Conservation (phyloP, 306 rosid species). For the Vigna radiata region DNA sequence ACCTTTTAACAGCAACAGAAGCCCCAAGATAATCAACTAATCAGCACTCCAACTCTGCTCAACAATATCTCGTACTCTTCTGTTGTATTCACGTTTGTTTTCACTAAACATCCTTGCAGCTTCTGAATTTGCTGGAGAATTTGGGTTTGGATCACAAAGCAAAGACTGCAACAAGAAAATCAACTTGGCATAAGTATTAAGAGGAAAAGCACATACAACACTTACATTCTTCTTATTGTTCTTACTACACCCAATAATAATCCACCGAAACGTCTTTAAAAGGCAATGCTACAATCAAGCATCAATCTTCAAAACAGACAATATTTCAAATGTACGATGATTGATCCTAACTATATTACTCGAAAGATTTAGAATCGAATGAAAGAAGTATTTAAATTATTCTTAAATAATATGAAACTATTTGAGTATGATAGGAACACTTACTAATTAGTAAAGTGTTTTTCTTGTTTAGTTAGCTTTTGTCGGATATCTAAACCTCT, state of each 20-base stretch:
- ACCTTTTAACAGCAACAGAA: slow-evolving; percentile 43
- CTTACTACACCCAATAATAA: too few relatives aligned
- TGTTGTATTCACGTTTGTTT: slow-evolving; percentile 81
- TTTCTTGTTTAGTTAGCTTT: too few relatives aligned
- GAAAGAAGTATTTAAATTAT: too few relatives aligned
- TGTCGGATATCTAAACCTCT: too few relatives aligned
- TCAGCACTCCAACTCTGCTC: slow-evolving; percentile 96
- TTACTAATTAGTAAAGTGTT: neutral
- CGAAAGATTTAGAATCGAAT: too few relatives aligned
- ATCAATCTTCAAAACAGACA: too few relatives aligned
- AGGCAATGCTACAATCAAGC: too few relatives aligned
- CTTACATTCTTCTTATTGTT: neutral
- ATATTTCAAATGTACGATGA: too few relatives aligned
- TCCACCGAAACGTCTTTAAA: too few relatives aligned
- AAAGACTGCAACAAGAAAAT: slow-evolving; percentile 57
- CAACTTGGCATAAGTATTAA: too few relatives aligned
- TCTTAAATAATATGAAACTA: too few relatives aligned
- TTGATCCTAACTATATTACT: too few relatives aligned
- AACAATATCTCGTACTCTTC: slow-evolving; percentile 71
- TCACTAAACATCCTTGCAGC: slow-evolving; percentile 82
- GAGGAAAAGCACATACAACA: slow-evolving; percentile 21
- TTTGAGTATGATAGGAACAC: neutral
- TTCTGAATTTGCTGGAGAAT: slow-evolving; percentile 86
- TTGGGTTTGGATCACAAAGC: slow-evolving; percentile 88
- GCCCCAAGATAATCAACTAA: slow-evolving; percentile 51